Evolutionary conservation across 345 rosid genomes (phyloP), one percentile per base, ranked within the genome.

Genomic region (Gossypium anomalum): DNA sequence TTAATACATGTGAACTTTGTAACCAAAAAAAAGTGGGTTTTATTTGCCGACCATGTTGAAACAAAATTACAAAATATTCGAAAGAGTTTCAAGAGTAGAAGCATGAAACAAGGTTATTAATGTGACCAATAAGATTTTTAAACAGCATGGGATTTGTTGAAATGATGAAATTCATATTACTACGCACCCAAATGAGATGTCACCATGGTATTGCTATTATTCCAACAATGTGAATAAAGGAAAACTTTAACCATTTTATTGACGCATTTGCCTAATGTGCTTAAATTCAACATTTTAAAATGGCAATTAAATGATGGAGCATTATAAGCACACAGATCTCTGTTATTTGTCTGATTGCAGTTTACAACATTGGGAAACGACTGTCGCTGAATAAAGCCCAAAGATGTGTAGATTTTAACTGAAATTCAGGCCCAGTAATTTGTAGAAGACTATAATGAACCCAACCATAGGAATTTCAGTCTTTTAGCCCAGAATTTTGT

Each of bases 151-250:
- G 63, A 59, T 23, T 59, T 58, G 63, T 23, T 58, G 34, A 58
- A 58, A 23, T 14, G 38, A 34, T 13, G 64, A 77, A 41, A 69
- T 64, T 34, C 64, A 60, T 17, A 19, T 52, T 67, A 25, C 3
- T 34, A 66, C 43, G 12, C 48, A 48, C 25, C 51, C 7, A 52
- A 72, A 81, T 29, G n/a, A 23, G 72, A 68, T 23, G 58, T 44
- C 76, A 73, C 80, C 67, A 60, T 38, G 41, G 12, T 6, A 23
- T 63, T 49, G 62, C 59, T 70, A 73, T 69, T 43, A n/a, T 70
- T 74, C 82, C 63, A 71, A 27, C 52, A 13, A 48, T 7, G 17
- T 25, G 23, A 45, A 63, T 0, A 4, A 69, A 34, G 57, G 80
- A 80, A 52, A 65, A 59, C 22, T 29, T 29, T 4, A 29, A 29